Percentiles rank a stretch among this genome's conserved stretches.
These are phyloP conservation scores for Paracorniculantispora psalliotae DNA, from an alignment of 2,329 filamentous ascomycete genomes.

Conservation along the genomic window DNA sequence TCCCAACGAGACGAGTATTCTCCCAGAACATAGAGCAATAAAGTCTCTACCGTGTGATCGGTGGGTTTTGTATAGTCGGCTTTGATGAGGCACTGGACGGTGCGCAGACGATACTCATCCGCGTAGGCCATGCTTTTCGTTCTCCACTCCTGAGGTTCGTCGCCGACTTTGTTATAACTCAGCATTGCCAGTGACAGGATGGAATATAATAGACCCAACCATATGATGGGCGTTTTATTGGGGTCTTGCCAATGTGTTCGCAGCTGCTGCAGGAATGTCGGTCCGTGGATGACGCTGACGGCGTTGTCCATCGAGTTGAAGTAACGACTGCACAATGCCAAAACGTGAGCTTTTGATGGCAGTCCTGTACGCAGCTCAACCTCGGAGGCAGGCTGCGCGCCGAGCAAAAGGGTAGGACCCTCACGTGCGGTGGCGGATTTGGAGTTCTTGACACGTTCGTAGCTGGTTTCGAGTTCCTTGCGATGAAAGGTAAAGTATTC, in stretches of 20 bases:
- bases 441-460: slow-evolving; percentile 67
- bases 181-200: slow-evolving; percentile 73
- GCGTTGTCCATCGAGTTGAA: slow-evolving; percentile 75
- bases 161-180: slow-evolving; percentile 73
- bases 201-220: slow-evolving; percentile 72
- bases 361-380: slow-evolving; percentile 74
- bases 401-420: slow-evolving; percentile 75
- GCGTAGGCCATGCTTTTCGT: slow-evolving; percentile 58
- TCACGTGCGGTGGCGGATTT: slow-evolving; percentile 56
- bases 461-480: slow-evolving; percentile 80
- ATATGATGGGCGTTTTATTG: slow-evolving; percentile 67
- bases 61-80: slow-evolving; percentile 73
- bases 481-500: slow-evolving; percentile 84
- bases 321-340: slow-evolving; percentile 80
- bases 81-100: slow-evolving; percentile 71
- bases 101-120: slow-evolving; percentile 62
- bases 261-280: slow-evolving; percentile 75
- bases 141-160: slow-evolving; percentile 74
- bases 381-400: slow-evolving; percentile 65
- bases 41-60: slow-evolving; percentile 71
- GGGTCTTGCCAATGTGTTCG: slow-evolving; percentile 65
- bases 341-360: slow-evolving; percentile 75
- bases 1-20: slow-evolving; percentile 71
- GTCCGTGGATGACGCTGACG: slow-evolving; percentile 73
- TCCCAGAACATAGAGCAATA: slow-evolving; percentile 70